These are phyloP conservation scores for Hanseniaspora thailandica DNA, from an alignment of 805 yeast genomes.

Conservation along the genomic window DNA sequence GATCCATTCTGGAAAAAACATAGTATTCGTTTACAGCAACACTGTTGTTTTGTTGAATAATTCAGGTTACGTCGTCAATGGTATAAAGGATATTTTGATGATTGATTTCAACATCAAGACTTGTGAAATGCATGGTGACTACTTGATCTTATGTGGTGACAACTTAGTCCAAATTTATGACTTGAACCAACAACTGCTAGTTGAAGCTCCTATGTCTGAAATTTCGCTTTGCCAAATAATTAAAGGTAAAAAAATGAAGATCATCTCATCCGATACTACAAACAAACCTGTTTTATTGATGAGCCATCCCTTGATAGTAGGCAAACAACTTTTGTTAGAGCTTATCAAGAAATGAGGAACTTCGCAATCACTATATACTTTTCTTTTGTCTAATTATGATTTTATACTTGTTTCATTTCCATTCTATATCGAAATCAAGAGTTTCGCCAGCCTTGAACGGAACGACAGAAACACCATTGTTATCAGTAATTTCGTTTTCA, in stretches of 20 bases:
- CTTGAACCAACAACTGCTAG: constrained; percentile 35
- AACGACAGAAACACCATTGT: constrained; percentile 44
- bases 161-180: constrained; percentile 63
- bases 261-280: constrained; percentile 31
- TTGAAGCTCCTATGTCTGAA: constrained; percentile 28
- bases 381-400: constrained; percentile 75
- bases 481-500: constrained; percentile 47
- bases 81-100: constrained; percentile 32
- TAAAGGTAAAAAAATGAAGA: constrained; percentile 52
- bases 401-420: constrained; percentile 71
- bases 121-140: constrained; percentile 37
- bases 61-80: constrained; percentile 40
- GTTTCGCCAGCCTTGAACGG: constrained; percentile 80
- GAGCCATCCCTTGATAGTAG: constrained; percentile 56
- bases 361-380: constrained; percentile 74
- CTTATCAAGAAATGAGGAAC: constrained; percentile 37
- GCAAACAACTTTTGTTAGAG: constrained; percentile 47
- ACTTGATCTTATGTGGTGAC: constrained; percentile 44
- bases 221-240: constrained; percentile 53
- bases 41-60: constrained; percentile 57
- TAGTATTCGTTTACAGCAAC: constrained; percentile 56
- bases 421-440: constrained; percentile 60
- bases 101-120: constrained; percentile 33
- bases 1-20: constrained; percentile 41
- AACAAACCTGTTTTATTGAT: constrained; percentile 35